Conservation (phyloP, 768 basidiomycete genomes). For the Trametes meyenii region DNA sequence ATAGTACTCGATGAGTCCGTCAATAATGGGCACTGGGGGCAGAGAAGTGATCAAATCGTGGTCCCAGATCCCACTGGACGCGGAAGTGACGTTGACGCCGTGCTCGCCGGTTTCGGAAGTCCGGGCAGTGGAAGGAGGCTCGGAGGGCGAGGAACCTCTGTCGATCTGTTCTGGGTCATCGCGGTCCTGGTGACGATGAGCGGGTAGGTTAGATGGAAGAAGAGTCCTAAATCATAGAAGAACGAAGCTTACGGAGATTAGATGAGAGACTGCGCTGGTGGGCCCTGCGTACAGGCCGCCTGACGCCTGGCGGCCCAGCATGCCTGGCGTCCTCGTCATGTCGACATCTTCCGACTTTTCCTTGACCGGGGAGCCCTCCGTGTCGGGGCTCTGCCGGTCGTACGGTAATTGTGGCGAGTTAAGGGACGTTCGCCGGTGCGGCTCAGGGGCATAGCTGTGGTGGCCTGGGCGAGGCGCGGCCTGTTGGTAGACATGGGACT, state of each 20-base stretch:
- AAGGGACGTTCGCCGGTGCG: conserved; percentile 32
- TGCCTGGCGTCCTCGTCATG: conserved; percentile 53
- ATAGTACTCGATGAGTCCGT: conserved; percentile 73
- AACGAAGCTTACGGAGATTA: conserved; percentile 54
- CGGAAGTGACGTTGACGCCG: conserved; percentile 34
- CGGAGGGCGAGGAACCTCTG: conserved; percentile 6
- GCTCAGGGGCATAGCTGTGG: conserved; percentile 27
- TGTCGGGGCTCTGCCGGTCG: conserved; percentile 55
- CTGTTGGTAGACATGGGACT: conserved; percentile 56
- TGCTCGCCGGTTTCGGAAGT: conserved; percentile 44
- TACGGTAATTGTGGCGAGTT: conserved; percentile 17
- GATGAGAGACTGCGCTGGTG: conserved; percentile 72
- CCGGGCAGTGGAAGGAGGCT: conserved; percentile 24
- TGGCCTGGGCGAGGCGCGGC: conserved; percentile 19
- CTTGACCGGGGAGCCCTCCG: conserved; percentile 49
- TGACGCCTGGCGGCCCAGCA: conserved; percentile 64
- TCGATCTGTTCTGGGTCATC: conserved; percentile 30
- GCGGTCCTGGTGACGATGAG: conserved; percentile 10
- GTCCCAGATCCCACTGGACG: conserved; percentile 53
- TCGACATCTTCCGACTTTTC: conserved; percentile 11
- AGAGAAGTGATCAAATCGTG: conserved; percentile 69
- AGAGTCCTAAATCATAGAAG: conserved; percentile 38
- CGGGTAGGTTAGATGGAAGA: conserved; percentile 26
- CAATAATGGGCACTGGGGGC: conserved; percentile 68
- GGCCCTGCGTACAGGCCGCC: conserved; percentile 80